These are phyloP conservation scores for Baorangia bicolor DNA, from an alignment of 768 basidiomycete species.

Conservation along the genomic window DNA sequence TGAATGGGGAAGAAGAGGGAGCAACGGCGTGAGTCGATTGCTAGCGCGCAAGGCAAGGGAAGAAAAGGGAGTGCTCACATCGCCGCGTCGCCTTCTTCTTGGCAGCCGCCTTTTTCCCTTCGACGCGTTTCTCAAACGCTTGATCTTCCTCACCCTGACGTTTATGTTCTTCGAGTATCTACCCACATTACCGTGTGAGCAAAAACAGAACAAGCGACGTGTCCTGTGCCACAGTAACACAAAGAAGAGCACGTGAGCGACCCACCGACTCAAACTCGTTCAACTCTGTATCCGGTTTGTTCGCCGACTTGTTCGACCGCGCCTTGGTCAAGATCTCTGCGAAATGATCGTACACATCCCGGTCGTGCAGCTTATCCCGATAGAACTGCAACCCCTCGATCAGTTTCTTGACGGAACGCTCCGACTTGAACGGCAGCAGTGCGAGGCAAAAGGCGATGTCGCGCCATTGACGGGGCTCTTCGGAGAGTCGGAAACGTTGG, in stretches of 20 bases:
- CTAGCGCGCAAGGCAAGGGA: neutral
- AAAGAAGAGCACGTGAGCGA: no score
- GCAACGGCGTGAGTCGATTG: neutral
- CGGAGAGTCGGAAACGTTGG: slow-evolving; percentile 86
- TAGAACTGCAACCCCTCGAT: slow-evolving; percentile 92
- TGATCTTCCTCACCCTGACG: slow-evolving; percentile 90
- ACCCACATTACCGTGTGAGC: neutral
- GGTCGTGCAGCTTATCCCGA: slow-evolving; percentile 93
- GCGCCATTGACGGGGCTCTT: slow-evolving; percentile 93
- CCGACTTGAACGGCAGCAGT: slow-evolving; percentile 93
- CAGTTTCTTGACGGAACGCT: slow-evolving; percentile 93
- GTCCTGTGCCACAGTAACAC: neutral
- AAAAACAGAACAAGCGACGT: neutral
- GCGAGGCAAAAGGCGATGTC: slow-evolving; percentile 97
- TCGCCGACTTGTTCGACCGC: slow-evolving; percentile 85
- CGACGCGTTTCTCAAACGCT: slow-evolving; percentile 82
- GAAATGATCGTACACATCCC: slow-evolving; percentile 76
- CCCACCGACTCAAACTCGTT: slow-evolving; percentile 90
- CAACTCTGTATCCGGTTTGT: slow-evolving; percentile 90
- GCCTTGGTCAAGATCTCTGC: slow-evolving; percentile 91
- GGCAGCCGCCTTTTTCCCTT: slow-evolving; percentile 78
- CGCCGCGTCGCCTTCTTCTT: slow-evolving; percentile 64
- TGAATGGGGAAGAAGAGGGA: neutral
- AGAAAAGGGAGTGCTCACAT: slow-evolving; percentile 29
- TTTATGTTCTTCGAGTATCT: slow-evolving; percentile 85